A percentile compares a stretch with the other conserved stretches of the same genome.
Evolutionary conservation across 2,329 filamentous ascomycete genomes (phyloP).

Genomic region (Sporothrix luriei): DNA sequence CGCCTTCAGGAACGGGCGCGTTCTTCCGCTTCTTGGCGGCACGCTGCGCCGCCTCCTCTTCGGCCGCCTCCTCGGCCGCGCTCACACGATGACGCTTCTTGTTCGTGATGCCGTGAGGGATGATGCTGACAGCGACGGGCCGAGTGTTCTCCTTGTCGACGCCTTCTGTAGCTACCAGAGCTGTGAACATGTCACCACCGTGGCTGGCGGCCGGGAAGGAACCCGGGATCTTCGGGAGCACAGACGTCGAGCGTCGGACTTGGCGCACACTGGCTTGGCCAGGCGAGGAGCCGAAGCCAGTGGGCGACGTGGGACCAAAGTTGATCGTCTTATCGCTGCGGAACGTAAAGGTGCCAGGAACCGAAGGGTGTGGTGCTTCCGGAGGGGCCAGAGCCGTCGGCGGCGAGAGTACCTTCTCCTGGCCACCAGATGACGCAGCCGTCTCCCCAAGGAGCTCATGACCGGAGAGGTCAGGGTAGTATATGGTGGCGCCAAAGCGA

Average conservation of each 20-base stretch:
- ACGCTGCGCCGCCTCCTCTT: slow-evolving; percentile 52
- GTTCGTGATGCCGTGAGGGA: slow-evolving; percentile 64
- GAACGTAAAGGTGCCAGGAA: slow-evolving; percentile 65
- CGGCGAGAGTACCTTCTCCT: neutral
- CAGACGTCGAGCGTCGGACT: slow-evolving; percentile 56
- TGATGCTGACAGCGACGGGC: slow-evolving; percentile 50
- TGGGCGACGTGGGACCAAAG: slow-evolving; percentile 53
- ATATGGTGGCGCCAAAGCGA: slow-evolving; percentile 44
- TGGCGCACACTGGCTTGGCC: slow-evolving; percentile 65
- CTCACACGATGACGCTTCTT: slow-evolving; percentile 66
- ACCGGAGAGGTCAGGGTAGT: slow-evolving; percentile 58
- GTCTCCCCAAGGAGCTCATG: slow-evolving; percentile 32
- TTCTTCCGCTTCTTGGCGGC: slow-evolving; percentile 63
- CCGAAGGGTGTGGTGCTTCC: slow-evolving; percentile 44
- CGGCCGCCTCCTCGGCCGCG: slow-evolving; percentile 59
- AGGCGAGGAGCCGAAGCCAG: slow-evolving; percentile 59
- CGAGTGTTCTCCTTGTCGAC: slow-evolving; percentile 60
- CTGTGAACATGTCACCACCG: slow-evolving; percentile 23
- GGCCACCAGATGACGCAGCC: too few species aligned
- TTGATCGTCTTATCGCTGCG: slow-evolving; percentile 66
- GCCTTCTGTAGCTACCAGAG: slow-evolving; percentile 38
- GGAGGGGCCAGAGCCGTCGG: slow-evolving; percentile 33
- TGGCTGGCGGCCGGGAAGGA: slow-evolving; percentile 61
- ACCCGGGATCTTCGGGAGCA: slow-evolving; percentile 39
- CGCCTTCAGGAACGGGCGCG: slow-evolving; percentile 52